These are phyloP conservation scores for Diaporthe vaccinii DNA, from an alignment of 2,329 filamentous ascomycete genomes.

Conservation along the genomic window DNA sequence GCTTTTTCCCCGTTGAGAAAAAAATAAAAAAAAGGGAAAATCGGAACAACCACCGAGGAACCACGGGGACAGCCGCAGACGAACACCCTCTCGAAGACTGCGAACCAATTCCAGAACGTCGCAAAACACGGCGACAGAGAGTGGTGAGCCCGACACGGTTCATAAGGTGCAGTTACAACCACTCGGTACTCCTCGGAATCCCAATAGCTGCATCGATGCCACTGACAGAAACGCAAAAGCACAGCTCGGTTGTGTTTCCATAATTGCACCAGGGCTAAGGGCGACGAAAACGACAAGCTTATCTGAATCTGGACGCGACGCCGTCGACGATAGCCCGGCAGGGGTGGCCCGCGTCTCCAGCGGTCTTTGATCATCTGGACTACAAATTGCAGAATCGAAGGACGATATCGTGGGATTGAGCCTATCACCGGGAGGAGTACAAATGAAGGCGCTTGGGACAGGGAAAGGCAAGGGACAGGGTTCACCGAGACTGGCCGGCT, in stretches of 20 bases:
- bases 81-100: background rate
- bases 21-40: background rate
- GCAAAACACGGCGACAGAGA: no score
- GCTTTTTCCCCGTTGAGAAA: background rate
- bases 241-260: background rate
- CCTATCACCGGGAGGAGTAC: background rate
- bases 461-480: constrained; percentile 10
- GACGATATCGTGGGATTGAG: constrained; percentile 1
- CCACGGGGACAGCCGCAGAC: background rate
- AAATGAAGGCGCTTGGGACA: background rate
- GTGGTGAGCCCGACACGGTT: background rate
- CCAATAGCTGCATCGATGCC: background rate
- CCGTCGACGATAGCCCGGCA: background rate
- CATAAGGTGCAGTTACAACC: background rate
- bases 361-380: background rate
- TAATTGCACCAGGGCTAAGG: background rate
- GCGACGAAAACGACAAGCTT: background rate
- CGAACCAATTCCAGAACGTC: background rate
- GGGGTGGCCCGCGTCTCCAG: background rate
- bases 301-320: background rate
- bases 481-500: background rate
- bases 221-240: background rate
- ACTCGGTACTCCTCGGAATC: background rate
- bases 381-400: constrained; percentile 2
- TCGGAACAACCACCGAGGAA: background rate